phyloP scores from a whole-genome alignment of 2,329 filamentous ascomycete species.

The Xylaria sp. region DNA sequence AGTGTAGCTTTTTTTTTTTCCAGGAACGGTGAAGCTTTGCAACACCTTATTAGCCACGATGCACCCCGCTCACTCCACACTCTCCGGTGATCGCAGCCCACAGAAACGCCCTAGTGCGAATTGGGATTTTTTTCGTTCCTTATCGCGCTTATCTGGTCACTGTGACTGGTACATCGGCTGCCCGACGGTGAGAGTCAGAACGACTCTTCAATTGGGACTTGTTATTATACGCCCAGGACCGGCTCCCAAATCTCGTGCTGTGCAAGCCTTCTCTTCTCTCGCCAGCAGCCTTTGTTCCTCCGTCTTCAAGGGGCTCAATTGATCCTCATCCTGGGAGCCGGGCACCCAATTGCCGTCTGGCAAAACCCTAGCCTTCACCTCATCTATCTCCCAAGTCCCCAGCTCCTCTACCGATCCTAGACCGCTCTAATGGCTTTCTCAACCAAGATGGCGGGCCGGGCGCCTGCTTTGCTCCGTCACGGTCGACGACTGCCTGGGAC shows the following conservation, averaged over 20 bases:
- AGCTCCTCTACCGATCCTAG: constrained; percentile 7
- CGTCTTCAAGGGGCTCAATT: constrained; percentile 37
- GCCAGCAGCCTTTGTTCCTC: constrained; percentile 1
- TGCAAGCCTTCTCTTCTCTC: neutral
- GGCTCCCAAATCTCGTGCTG: constrained; percentile 5
- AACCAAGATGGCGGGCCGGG: constrained; percentile 57
- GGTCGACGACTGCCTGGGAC: constrained; percentile 55
- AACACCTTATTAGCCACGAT: constrained; percentile 10
- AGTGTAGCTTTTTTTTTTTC: constrained; percentile 14
- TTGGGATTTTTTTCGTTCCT: constrained; percentile 19
- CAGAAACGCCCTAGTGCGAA: constrained; percentile 12
- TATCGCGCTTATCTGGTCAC: constrained; percentile 18
- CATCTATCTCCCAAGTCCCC: constrained; percentile 15
- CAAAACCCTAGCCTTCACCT: constrained; percentile 29
- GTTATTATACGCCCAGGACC: neutral
- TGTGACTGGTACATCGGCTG: constrained; percentile 13
- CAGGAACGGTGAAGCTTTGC: constrained; percentile 7
- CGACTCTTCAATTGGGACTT: constrained; percentile 5
- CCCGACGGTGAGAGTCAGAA: constrained; percentile 15
- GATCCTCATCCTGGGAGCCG: constrained; percentile 40
- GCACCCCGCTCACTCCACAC: constrained; percentile 7
- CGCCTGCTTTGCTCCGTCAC: constrained; percentile 63
- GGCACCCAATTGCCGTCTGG: constrained; percentile 37
- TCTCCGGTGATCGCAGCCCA: constrained; percentile 27
- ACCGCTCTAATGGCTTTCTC: constrained; percentile 39